These are phyloP conservation scores for Allium fistulosum DNA, from an alignment of 106 monocot species.

Conservation along the genomic window DNA sequence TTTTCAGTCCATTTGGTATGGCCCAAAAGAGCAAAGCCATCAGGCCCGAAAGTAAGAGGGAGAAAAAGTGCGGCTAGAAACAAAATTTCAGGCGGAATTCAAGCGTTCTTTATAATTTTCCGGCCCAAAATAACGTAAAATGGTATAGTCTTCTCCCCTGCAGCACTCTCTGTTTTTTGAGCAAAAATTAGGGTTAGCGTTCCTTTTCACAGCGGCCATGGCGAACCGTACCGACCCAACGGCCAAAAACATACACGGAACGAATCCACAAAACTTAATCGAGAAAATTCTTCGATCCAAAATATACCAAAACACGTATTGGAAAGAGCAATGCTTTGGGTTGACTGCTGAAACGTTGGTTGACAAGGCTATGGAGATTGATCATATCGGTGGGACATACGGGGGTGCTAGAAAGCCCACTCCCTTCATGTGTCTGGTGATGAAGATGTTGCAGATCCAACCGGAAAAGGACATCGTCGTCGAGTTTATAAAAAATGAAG, in stretches of 20 bases:
- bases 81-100: too few relatives aligned
- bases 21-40: too few relatives aligned
- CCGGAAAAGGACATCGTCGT: constrained; percentile 98
- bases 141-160: too few relatives aligned
- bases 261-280: constrained; percentile 93
- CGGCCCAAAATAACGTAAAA: too few relatives aligned
- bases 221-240: constrained; percentile 89
- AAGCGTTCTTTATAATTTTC: too few relatives aligned
- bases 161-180: not conserved
- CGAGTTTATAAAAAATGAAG: constrained; percentile 98
- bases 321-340: constrained; percentile 99
- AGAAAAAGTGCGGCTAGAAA: too few relatives aligned
- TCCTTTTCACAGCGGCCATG: constrained; percentile 20
- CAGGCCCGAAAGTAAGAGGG: too few relatives aligned
- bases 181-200: not conserved
- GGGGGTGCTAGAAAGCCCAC: constrained; percentile 85
- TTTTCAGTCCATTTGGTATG: too few relatives aligned
- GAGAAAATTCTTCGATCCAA: constrained; percentile 95
- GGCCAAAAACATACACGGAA: constrained; percentile 94
- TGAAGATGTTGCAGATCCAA: constrained; percentile 99
- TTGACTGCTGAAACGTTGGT: constrained; percentile 95
- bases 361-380: constrained; percentile 99
- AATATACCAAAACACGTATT: constrained; percentile 86
- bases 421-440: constrained; percentile 83
- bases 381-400: constrained; percentile 86